Evolutionary conservation across 495 filamentous ascomycete species (phyloP).

Genomic region (Trichoderma erinaceum): DNA sequence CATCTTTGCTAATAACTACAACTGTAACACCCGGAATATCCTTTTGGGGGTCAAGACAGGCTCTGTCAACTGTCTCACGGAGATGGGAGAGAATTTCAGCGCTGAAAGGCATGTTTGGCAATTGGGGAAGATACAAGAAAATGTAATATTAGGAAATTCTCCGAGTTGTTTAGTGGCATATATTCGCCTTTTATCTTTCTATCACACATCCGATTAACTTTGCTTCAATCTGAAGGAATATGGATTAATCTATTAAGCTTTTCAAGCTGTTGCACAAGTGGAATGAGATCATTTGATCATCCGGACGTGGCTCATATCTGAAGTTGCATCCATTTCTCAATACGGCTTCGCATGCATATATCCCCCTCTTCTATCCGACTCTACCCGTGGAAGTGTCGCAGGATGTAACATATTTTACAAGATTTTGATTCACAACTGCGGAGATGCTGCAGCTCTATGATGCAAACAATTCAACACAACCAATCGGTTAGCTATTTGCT

Average conservation of each 20-base stretch:
- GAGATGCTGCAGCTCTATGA: not conserved
- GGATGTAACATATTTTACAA: not conserved
- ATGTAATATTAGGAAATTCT: not conserved
- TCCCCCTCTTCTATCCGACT: not conserved
- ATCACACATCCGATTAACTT: too few relatives aligned
- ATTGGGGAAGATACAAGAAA: not conserved
- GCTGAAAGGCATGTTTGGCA: conserved; percentile 18
- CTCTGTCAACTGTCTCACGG: conserved; percentile 28
- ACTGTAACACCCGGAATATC: conserved; percentile 43
- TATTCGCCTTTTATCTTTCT: too few relatives aligned
- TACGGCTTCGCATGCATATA: not conserved
- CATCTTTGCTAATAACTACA: conserved; percentile 43
- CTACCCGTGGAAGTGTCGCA: not conserved
- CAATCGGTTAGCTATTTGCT: not conserved
- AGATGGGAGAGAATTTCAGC: conserved; percentile 20
- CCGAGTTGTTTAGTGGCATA: not conserved
- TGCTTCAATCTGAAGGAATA: too few relatives aligned
- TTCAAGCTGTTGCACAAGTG: too few relatives aligned
- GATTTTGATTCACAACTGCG: not conserved
- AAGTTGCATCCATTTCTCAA: not conserved
- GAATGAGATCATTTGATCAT: not conserved
- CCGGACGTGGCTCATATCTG: not conserved
- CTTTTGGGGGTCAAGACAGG: conserved; percentile 32
- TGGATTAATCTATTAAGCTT: too few relatives aligned
- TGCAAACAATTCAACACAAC: not conserved